Conservation (phyloP, 306 rosid species). For the Amphicarpaea edgeworthii region DNA sequence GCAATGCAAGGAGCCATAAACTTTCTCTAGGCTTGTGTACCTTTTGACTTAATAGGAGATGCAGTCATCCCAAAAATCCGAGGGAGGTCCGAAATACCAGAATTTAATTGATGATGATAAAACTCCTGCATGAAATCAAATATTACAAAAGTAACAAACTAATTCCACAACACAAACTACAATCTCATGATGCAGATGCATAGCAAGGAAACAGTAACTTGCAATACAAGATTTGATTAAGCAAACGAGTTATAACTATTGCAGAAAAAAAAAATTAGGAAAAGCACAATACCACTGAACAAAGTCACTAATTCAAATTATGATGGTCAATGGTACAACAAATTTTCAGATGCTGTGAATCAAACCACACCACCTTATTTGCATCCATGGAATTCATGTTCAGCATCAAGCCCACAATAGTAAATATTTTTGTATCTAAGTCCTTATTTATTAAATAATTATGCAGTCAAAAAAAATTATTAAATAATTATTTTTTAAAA, state of each 20-base stretch:
- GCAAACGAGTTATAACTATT: background rate
- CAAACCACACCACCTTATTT: background rate
- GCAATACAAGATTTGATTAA: background rate
- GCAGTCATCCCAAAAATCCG: constrained; percentile 95
- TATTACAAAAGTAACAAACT: constrained; percentile 24
- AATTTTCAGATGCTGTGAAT: background rate
- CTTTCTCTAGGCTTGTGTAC: constrained; percentile 45
- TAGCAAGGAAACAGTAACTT: constrained; percentile 10
- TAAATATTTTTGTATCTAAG: no score
- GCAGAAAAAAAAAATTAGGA: constrained; percentile 9
- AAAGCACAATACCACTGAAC: background rate
- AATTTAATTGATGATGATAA: constrained; percentile 61
- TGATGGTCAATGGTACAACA: background rate
- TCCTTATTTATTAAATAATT: no score
- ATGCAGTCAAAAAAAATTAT: no score
- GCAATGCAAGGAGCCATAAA: constrained; percentile 18
- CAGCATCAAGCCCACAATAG: no score
- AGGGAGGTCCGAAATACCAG: constrained; percentile 63
- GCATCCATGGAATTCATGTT: background rate
- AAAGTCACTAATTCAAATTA: constrained; percentile 22
- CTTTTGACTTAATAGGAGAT: constrained; percentile 86
- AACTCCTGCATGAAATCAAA: constrained; percentile 71
- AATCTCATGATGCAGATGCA: constrained; percentile 23
- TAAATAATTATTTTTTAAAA: no score
- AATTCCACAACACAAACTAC: constrained; percentile 2